Conservation (phyloP, 2,329 filamentous ascomycete genomes). For the Trichophyton equinum region DNA sequence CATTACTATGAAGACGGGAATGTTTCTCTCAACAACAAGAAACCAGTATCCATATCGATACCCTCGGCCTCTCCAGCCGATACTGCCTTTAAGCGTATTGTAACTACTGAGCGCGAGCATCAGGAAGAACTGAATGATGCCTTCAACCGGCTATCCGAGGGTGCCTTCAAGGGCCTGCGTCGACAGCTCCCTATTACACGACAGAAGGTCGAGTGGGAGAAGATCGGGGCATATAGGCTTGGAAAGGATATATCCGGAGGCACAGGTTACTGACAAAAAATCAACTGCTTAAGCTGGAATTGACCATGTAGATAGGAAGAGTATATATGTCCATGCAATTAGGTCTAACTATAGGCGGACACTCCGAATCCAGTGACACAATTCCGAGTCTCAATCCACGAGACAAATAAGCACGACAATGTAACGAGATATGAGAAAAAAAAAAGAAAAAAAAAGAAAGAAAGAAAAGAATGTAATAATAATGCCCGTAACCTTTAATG, state of each 20-base stretch:
- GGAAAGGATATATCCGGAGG: constrained; percentile 67
- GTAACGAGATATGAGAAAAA: background rate
- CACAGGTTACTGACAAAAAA: constrained; percentile 26
- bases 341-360: background rate
- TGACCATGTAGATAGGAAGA: background rate
- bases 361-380: no score
- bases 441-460: no score
- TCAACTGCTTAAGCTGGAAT: background rate
- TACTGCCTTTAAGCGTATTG: constrained; percentile 67
- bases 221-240: constrained; percentile 82
- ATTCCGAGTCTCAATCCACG: no score
- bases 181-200: constrained; percentile 90
- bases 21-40: constrained; percentile 81
- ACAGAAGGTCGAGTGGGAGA: constrained; percentile 99
- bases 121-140: constrained; percentile 91
- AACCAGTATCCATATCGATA: constrained; percentile 53
- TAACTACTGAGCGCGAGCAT: constrained; percentile 73
- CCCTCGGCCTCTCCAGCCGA: constrained; percentile 51
- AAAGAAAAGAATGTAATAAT: background rate
- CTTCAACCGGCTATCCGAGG: constrained; percentile 79
- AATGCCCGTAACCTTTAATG: background rate
- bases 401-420: no score
- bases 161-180: constrained; percentile 84
- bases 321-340: background rate
- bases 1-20: constrained; percentile 99